phyloP scores from a whole-genome alignment of 345 rosid genomes.

The Bruguiera gymnorhiza region DNA sequence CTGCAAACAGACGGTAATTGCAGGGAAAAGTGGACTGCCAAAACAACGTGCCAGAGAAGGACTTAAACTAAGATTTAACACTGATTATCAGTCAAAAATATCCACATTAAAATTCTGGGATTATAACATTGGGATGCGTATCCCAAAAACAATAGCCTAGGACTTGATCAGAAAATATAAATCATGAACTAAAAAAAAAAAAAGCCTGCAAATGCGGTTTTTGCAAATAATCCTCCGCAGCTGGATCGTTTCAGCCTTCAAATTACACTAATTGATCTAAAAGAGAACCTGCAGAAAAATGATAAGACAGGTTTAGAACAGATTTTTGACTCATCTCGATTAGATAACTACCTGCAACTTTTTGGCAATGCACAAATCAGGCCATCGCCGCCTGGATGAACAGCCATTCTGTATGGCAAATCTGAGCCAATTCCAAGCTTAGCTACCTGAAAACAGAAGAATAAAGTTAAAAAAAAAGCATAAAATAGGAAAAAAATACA shows the following conservation, averaged over 20 bases:
- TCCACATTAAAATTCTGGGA: background rate
- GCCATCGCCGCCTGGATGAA: slow-evolving; percentile 77
- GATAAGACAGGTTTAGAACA: no score
- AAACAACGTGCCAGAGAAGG: background rate
- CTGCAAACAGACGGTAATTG: background rate
- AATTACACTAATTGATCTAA: background rate
- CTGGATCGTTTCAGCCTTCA: background rate
- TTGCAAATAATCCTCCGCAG: no score
- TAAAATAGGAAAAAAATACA: background rate
- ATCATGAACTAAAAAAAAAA: background rate
- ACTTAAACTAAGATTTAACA: background rate
- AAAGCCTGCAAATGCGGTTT: no score
- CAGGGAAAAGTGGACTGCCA: background rate
- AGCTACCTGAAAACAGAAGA: slow-evolving; percentile 41
- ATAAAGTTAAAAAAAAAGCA: background rate
- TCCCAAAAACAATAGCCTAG: background rate
- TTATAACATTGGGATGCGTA: background rate
- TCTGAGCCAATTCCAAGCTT: slow-evolving; percentile 53
- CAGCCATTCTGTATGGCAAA: slow-evolving; percentile 80
- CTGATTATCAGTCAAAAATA: background rate
- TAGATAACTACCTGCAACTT: slow-evolving; percentile 56
- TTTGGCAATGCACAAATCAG: slow-evolving; percentile 67
- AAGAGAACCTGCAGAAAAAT: background rate
- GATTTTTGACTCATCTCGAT: background rate
- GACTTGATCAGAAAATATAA: background rate